These are phyloP conservation scores for Fusarium sp. DNA, from an alignment of 2,329 filamentous ascomycete species.

Conservation along the genomic window DNA sequence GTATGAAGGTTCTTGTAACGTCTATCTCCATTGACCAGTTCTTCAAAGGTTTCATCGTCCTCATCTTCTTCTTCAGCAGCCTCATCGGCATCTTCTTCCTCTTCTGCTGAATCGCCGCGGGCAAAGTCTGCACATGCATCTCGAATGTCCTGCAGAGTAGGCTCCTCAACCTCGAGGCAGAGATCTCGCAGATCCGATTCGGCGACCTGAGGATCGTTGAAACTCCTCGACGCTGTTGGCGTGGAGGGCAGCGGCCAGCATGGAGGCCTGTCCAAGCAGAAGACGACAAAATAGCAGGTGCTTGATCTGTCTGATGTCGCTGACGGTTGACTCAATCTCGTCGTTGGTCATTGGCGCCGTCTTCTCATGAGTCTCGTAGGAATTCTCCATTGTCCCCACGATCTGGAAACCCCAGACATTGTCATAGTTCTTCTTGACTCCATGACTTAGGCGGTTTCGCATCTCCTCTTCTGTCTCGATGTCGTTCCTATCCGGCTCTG, in stretches of 20 bases:
- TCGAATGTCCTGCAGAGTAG: constrained; percentile 44
- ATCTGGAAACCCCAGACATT: constrained; percentile 35
- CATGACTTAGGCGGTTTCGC: constrained; percentile 42
- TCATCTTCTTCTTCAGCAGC: constrained; percentile 23
- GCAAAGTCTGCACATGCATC: constrained; percentile 49
- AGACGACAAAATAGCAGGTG: constrained; percentile 45
- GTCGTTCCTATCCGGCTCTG: constrained; percentile 44
- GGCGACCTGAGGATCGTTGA: constrained; percentile 40
- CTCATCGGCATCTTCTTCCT: not conserved
- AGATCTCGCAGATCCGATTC: constrained; percentile 46
- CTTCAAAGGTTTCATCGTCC: constrained; percentile 34
- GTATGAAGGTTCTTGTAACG: constrained; percentile 41
- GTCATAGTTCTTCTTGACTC: constrained; percentile 44
- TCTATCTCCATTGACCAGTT: constrained; percentile 29
- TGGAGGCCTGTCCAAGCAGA: constrained; percentile 42
- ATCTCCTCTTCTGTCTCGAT: constrained; percentile 48
- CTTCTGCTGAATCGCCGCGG: constrained; percentile 37
- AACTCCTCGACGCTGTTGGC: constrained; percentile 44
- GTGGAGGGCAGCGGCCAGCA: constrained; percentile 43
- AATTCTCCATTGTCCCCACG: constrained; percentile 44
- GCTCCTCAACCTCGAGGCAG: constrained; percentile 45
- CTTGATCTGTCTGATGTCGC: constrained; percentile 46
- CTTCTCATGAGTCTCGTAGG: constrained; percentile 38
- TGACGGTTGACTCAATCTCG: constrained; percentile 41
- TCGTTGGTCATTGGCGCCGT: constrained; percentile 44